These are phyloP conservation scores for Posidonia oceanica DNA, from an alignment of 116 monocot species.

Conservation along the genomic window DNA sequence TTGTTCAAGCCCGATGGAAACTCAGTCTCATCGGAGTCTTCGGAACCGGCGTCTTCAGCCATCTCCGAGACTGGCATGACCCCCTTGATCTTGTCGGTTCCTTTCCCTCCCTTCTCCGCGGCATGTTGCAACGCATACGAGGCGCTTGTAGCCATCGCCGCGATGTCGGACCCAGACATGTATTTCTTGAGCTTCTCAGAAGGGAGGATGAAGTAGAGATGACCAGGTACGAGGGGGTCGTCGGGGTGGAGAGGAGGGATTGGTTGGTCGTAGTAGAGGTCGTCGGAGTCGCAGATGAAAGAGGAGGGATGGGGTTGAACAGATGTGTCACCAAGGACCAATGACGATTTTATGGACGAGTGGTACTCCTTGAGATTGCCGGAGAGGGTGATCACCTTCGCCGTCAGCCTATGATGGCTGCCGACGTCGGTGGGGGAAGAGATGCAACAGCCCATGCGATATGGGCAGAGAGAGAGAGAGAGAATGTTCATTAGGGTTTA, in stretches of 20 bases:
- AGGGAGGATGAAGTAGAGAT: conserved; percentile 32
- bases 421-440: neutral
- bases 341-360: conserved; percentile 6
- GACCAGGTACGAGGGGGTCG: conserved; percentile 12
- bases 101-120: neutral
- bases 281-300: conserved; percentile 29
- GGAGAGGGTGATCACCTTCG: conserved; percentile 17
- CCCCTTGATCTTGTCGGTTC: neutral
- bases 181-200: neutral
- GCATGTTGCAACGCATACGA: conserved; percentile 6
- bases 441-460: conserved; percentile 1
- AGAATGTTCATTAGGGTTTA: too few relatives aligned
- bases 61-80: neutral
- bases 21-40: too few relatives aligned
- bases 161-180: conserved; percentile 11
- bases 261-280: conserved; percentile 11
- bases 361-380: conserved; percentile 16
- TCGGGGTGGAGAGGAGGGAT: conserved; percentile 8
- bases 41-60: too few relatives aligned
- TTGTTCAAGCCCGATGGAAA: too few relatives aligned
- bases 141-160: conserved; percentile 17
- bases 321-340: conserved; percentile 1
- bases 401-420: conserved; percentile 2
- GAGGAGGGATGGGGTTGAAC: neutral
- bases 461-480: neutral